A percentile compares a stretch with the other conserved stretches of the same genome.
Conservation (phyloP, 2,329 filamentous ascomycete species). For the Fusarium graminum region DNA sequence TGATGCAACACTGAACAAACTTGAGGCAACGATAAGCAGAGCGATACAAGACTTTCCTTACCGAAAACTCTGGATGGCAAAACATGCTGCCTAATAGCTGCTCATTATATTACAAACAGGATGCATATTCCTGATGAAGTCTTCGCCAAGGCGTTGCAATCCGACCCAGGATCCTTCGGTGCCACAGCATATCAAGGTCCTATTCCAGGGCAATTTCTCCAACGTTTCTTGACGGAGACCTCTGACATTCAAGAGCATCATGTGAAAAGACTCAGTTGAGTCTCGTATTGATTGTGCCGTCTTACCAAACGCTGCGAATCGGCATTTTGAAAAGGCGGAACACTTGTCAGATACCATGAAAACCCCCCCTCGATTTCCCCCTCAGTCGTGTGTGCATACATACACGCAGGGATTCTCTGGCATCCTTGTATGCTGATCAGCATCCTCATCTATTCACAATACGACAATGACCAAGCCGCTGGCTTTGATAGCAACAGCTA, state of each 20-base stretch:
- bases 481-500: slow-evolving; percentile 5
- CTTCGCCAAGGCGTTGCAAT: slow-evolving; percentile 1
- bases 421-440: slow-evolving; percentile 23
- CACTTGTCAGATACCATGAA: slow-evolving; percentile 7
- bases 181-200: slow-evolving; percentile 26
- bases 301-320: slow-evolving; percentile 14
- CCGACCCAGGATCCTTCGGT: slow-evolving; percentile 29
- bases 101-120: slow-evolving; percentile 24
- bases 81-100: slow-evolving; percentile 39
- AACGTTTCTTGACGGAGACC: slow-evolving; percentile 4
- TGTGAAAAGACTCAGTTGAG: slow-evolving; percentile 1
- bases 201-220: slow-evolving; percentile 22
- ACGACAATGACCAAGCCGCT: slow-evolving; percentile 1
- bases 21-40: slow-evolving; percentile 20
- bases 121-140: slow-evolving; percentile 2
- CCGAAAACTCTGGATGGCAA: slow-evolving; percentile 39
- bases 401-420: slow-evolving; percentile 5
- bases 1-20: slow-evolving; percentile 25
- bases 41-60: slow-evolving; percentile 28
- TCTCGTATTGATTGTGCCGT: slow-evolving; percentile 20
- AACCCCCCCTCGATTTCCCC: slow-evolving; percentile 4
- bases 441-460: slow-evolving; percentile 6
- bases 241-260: background rate
- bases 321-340: background rate
- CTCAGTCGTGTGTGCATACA: slow-evolving; percentile 3